A percentile compares a stretch with the other conserved stretches of the same genome.
Conservation (phyloP, 2,329 filamentous ascomycete genomes). For the Trichoderma afroharzianum region DNA sequence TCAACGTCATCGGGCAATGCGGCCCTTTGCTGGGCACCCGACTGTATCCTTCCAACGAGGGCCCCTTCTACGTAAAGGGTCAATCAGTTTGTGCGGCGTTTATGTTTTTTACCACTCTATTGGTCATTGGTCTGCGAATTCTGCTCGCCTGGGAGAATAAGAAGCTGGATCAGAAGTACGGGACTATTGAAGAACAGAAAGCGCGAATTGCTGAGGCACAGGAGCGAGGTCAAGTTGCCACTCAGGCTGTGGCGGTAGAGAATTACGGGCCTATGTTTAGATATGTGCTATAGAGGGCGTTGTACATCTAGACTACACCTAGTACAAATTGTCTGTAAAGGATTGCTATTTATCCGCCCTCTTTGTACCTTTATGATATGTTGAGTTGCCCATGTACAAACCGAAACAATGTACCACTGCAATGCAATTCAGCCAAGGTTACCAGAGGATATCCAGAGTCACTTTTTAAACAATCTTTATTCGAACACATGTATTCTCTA, state of each 20-base stretch:
- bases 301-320: neutral
- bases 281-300: conserved; percentile 20
- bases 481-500: neutral
- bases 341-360: neutral
- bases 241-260: conserved; percentile 17
- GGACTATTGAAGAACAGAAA: conserved; percentile 9
- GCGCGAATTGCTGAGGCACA: neutral
- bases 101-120: conserved; percentile 22
- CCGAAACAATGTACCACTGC: too few species aligned
- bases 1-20: conserved; percentile 74
- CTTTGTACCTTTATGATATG: too few species aligned
- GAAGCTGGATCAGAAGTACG: conserved; percentile 17
- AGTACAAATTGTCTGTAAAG: neutral
- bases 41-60: conserved; percentile 53
- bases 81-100: conserved; percentile 23
- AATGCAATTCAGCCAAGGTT: too few species aligned
- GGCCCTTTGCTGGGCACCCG: conserved; percentile 62
- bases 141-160: conserved; percentile 22
- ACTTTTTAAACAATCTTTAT: neutral
- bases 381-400: too few species aligned
- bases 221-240: neutral
- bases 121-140: conserved; percentile 17
- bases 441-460: neutral
- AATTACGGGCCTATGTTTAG: conserved; percentile 24
- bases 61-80: conserved; percentile 47